Evolutionary conservation across 768 basidiomycete species (phyloP).

Genomic region (Tylopilus cervinicoccineus): DNA sequence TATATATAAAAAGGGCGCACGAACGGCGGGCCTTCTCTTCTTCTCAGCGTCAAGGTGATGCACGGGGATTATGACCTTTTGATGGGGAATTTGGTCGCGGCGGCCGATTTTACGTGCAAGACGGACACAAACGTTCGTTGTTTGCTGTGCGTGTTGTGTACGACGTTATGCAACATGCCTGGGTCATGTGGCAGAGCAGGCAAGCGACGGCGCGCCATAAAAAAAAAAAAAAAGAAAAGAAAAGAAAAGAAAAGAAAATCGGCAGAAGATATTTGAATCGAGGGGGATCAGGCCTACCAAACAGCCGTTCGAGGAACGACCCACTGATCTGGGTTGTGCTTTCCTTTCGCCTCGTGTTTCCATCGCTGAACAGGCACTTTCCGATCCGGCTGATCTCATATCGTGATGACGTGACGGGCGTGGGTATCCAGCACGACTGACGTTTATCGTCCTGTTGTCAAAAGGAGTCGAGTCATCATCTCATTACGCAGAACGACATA

Average conservation of each 20-base stretch:
- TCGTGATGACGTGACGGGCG: neutral
- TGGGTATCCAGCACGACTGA: slow-evolving; percentile 1
- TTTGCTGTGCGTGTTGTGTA: slow-evolving; percentile 5
- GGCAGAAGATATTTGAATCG: neutral
- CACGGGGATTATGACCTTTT: slow-evolving; percentile 9
- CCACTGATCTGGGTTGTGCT: neutral
- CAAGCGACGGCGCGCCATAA: slow-evolving; percentile 9
- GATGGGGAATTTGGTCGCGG: slow-evolving; percentile 9
- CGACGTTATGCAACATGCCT: slow-evolving; percentile 23
- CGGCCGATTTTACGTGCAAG: slow-evolving; percentile 21
- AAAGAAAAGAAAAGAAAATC: neutral
- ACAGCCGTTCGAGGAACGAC: neutral
- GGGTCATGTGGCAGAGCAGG: slow-evolving; percentile 12
- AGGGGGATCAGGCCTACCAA: neutral
- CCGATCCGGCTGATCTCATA: slow-evolving; percentile 4
- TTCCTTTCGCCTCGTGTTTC: slow-evolving; percentile 19
- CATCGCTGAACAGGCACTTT: slow-evolving; percentile 1
- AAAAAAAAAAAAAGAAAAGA: neutral
- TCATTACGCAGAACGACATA: neutral
- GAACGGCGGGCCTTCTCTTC: slow-evolving; percentile 3
- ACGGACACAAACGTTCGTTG: slow-evolving; percentile 1
- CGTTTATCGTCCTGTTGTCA: neutral
- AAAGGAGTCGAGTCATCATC: slow-evolving; percentile 9
- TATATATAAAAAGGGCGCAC: slow-evolving; percentile 3
- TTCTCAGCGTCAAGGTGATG: neutral